Percentiles rank a stretch among this genome's conserved stretches.
These are phyloP conservation scores for Vicia faba DNA, from an alignment of 306 rosid species.

Conservation along the genomic window DNA sequence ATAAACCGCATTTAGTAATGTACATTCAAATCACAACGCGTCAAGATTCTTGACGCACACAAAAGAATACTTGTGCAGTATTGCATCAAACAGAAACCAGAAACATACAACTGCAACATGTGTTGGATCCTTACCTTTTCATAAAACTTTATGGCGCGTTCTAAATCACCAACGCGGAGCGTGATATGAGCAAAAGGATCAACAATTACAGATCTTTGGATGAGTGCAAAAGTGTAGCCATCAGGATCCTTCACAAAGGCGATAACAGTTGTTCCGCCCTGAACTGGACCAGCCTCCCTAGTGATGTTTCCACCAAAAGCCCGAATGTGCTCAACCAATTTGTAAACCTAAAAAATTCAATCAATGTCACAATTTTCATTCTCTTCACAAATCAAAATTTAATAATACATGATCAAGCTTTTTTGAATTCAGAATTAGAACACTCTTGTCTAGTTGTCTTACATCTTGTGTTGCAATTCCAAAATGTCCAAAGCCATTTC, in stretches of 20 bases:
- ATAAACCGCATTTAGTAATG: slow-evolving; percentile 12
- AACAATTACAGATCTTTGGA: slow-evolving; percentile 63
- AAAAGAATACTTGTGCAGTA: not conserved
- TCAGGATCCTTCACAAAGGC: slow-evolving; percentile 96
- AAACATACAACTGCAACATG: no score
- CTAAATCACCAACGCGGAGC: slow-evolving; percentile 95
- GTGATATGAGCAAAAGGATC: slow-evolving; percentile 80
- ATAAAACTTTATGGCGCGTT: slow-evolving; percentile 74
- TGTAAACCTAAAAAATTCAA: slow-evolving; percentile 57
- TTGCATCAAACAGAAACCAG: not conserved
- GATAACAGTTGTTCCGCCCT: slow-evolving; percentile 68
- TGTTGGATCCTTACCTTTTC: no score
- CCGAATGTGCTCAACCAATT: slow-evolving; percentile 68
- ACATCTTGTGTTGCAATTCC: slow-evolving; percentile 84
- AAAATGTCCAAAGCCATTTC: slow-evolving; percentile 88
- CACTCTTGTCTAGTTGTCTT: slow-evolving; percentile 48
- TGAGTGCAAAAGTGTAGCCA: slow-evolving; percentile 78
- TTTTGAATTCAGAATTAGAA: not conserved
- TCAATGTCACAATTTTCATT: slow-evolving; percentile 19
- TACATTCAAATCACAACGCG: slow-evolving; percentile 5
- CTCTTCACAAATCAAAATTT: not conserved
- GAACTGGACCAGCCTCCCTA: slow-evolving; percentile 82
- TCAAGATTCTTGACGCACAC: not conserved
- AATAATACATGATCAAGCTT: slow-evolving; percentile 3
- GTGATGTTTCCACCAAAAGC: slow-evolving; percentile 80